These are phyloP conservation scores for Chrysanthemum makinoi DNA, from an alignment of 129 eudicot genomes.

Conservation along the genomic window DNA sequence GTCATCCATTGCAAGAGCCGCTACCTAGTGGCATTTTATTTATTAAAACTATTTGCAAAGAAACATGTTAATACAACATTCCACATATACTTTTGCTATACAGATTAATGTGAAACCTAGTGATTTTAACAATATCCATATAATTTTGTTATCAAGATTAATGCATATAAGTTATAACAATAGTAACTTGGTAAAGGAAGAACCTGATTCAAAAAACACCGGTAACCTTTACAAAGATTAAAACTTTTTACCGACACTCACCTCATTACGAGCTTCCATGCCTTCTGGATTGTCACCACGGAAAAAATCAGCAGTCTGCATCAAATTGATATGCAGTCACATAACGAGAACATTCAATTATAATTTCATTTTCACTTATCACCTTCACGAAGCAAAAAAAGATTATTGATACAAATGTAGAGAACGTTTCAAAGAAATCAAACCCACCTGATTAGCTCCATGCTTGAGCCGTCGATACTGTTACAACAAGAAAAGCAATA, in stretches of 20 bases:
- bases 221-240: background rate
- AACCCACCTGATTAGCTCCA: conserved; percentile 87
- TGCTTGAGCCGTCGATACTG: conserved; percentile 98
- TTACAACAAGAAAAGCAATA: conserved; percentile 28
- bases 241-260: conserved; percentile 28
- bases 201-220: background rate
- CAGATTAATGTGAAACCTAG: background rate
- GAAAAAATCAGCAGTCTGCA: conserved; percentile 95
- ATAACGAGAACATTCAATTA: background rate
- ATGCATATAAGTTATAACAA: background rate
- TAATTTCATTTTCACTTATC: background rate
- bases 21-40: conserved; percentile 88
- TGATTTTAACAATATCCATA: too few species aligned
- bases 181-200: background rate
- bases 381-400: background rate
- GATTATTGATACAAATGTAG: background rate
- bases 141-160: too few species aligned
- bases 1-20: conserved; percentile 99
- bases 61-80: conserved; percentile 37
- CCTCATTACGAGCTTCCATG: conserved; percentile 98
- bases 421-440: background rate
- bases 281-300: conserved; percentile 99
- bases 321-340: conserved; percentile 7
- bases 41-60: conserved; percentile 59
- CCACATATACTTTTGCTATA: background rate